Percentiles rank a stretch among this genome's conserved stretches.
Conservation (phyloP, 2,329 filamentous ascomycete genomes). For the Blumeria graminis region DNA sequence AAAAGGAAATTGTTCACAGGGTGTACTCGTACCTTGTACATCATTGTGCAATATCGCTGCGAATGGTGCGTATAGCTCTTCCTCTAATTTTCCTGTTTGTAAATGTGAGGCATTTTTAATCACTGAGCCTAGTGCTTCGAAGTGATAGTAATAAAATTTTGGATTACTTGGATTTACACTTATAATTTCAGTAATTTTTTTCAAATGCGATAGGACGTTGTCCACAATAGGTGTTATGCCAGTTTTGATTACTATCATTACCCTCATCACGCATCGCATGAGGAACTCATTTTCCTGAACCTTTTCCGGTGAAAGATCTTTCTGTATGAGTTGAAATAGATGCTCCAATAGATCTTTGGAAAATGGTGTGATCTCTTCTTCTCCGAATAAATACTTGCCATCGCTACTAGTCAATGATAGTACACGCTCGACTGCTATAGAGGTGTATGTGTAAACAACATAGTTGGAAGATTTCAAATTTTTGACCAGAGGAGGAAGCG, state of each 20-base stretch:
- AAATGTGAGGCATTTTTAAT: conserved; percentile 48
- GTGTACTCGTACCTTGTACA: conserved; percentile 37
- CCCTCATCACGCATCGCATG: conserved; percentile 96
- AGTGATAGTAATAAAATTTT: conserved; percentile 95
- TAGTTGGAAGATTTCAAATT: conserved; percentile 80
- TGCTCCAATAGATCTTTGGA: conserved; percentile 73
- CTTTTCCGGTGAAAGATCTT: conserved; percentile 64
- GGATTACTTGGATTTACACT: conserved; percentile 91
- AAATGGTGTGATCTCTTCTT: conserved; percentile 53
- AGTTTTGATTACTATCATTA: conserved; percentile 81
- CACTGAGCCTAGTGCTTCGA: conserved; percentile 78
- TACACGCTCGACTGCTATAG: conserved; percentile 85
- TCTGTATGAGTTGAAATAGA: conserved; percentile 75
- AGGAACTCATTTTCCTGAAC: conserved; percentile 97
- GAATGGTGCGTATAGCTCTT: conserved; percentile 63
- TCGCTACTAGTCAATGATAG: conserved; percentile 59
- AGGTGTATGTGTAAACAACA: conserved; percentile 91
- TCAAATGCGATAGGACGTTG: conserved; percentile 56
- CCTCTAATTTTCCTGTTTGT: conserved; percentile 51
- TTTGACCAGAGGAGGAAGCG: conserved; percentile 72
- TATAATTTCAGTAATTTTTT: conserved; percentile 78
- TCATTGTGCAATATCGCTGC: conserved; percentile 57
- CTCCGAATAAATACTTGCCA: conserved; percentile 56
- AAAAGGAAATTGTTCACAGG: background rate
- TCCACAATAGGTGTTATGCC: conserved; percentile 52